Conservation (phyloP, 495 filamentous ascomycete genomes). For the Cairneyella variabilis region DNA sequence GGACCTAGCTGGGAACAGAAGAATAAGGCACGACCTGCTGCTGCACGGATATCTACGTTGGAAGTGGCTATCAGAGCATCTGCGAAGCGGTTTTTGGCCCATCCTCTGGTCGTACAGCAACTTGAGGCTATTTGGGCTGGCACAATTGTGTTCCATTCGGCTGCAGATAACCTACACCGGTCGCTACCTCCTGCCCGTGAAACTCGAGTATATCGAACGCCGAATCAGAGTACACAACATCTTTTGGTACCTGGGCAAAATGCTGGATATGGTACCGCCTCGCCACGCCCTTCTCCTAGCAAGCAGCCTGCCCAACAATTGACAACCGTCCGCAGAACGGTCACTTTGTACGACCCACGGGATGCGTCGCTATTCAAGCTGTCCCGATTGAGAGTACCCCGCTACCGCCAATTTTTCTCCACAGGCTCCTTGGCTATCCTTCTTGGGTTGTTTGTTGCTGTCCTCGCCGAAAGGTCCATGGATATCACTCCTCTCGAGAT, state of each 20-base stretch:
- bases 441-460: slow-evolving; percentile 77
- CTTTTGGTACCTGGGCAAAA: slow-evolving; percentile 10
- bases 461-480: slow-evolving; percentile 63
- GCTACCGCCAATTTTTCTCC: slow-evolving; percentile 84
- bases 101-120: slow-evolving; percentile 86
- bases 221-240: slow-evolving; percentile 20
- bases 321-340: slow-evolving; percentile 69
- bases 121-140: slow-evolving; percentile 95
- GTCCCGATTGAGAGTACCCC: slow-evolving; percentile 80
- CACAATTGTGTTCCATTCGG: slow-evolving; percentile 83
- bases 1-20: slow-evolving; percentile 20
- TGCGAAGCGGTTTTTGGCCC: slow-evolving; percentile 84
- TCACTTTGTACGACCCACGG: slow-evolving; percentile 83
- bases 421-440: slow-evolving; percentile 79
- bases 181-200: slow-evolving; percentile 11
- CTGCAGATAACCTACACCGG: slow-evolving; percentile 77
- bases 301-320: slow-evolving; percentile 26
- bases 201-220: slow-evolving; percentile 15
- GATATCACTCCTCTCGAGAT: slow-evolving; percentile 78
- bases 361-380: slow-evolving; percentile 89
- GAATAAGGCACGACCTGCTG: slow-evolving; percentile 28
- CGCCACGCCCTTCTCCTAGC: slow-evolving; percentile 22
- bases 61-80: slow-evolving; percentile 88
- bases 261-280: slow-evolving; percentile 24
- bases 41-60: slow-evolving; percentile 79